These are phyloP conservation scores for Mycena latifolia DNA, from an alignment of 768 basidiomycete species.

Conservation along the genomic window DNA sequence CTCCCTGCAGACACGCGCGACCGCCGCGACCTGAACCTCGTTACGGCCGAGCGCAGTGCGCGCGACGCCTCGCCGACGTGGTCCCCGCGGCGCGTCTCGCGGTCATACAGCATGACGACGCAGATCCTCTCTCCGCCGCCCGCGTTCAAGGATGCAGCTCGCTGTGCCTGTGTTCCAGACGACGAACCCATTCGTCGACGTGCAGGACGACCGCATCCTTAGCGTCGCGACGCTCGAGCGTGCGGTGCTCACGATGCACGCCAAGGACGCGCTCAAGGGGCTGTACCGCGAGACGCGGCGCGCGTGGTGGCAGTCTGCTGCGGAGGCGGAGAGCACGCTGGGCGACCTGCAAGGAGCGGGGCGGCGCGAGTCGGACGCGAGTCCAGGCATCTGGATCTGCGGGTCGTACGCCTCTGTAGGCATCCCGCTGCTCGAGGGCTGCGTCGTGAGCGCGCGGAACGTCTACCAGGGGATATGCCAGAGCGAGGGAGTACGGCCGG, in stretches of 20 bases:
- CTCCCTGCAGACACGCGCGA: constrained; percentile 66
- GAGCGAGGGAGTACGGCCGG: constrained; percentile 29
- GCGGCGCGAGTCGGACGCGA: constrained; percentile 41
- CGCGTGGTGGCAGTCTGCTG: constrained; percentile 60
- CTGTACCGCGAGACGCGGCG: constrained; percentile 53
- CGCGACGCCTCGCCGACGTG: constrained; percentile 17
- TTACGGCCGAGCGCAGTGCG: constrained; percentile 33
- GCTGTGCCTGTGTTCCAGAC: constrained; percentile 69
- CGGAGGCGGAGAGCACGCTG: constrained; percentile 50
- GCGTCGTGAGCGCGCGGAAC: constrained; percentile 77
- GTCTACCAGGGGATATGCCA: constrained; percentile 50
- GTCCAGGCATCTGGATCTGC: constrained; percentile 74
- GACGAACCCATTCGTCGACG: constrained; percentile 76
- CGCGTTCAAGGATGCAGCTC: constrained; percentile 48
- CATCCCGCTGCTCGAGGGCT: constrained; percentile 85
- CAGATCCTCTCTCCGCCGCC: constrained; percentile 60
- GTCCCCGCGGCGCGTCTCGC: constrained; percentile 51
- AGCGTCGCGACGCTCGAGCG: constrained; percentile 73
- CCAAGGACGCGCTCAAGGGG: constrained; percentile 63
- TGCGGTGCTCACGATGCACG: constrained; percentile 64
- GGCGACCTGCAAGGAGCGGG: constrained; percentile 68
- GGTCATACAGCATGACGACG: constrained; percentile 77
- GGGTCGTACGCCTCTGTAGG: constrained; percentile 80
- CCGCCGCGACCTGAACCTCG: constrained; percentile 75
- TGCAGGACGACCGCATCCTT: constrained; percentile 61